A percentile compares a stretch with the other conserved stretches of the same genome.
Conservation (phyloP, 768 basidiomycete genomes). For the Lanmaoa pseudosensibilis region DNA sequence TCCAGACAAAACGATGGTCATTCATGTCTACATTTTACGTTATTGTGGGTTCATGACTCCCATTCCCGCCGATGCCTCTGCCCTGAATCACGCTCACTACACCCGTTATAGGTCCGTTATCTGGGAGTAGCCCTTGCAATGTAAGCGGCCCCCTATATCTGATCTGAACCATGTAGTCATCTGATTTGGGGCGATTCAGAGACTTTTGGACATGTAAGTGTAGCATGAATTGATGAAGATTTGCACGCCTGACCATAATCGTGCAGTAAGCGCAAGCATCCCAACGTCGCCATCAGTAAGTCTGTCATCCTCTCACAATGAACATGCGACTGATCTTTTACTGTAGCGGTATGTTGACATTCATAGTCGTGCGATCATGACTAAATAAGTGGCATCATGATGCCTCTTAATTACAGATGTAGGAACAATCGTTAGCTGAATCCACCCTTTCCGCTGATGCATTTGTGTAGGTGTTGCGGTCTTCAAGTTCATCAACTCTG, state of each 20-base stretch:
- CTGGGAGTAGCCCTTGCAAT: constrained; percentile 16
- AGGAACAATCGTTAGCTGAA: neutral
- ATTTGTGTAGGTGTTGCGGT: constrained; percentile 7
- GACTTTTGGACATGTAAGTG: constrained; percentile 19
- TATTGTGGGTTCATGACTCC: constrained; percentile 6
- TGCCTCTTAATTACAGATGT: constrained; percentile 8
- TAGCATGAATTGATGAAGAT: neutral
- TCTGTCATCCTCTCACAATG: neutral
- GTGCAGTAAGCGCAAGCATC: constrained; percentile 20
- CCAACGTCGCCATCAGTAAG: constrained; percentile 15
- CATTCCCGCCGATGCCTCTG: neutral
- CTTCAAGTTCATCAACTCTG: constrained; percentile 12
- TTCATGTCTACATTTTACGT: constrained; percentile 21
- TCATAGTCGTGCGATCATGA: neutral
- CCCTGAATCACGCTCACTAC: neutral
- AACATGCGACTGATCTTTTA: neutral
- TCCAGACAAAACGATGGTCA: constrained; percentile 9
- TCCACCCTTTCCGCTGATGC: neutral
- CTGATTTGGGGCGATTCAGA: neutral
- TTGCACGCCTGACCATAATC: neutral
- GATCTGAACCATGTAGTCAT: neutral
- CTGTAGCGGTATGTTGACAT: constrained; percentile 10
- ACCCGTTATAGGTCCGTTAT: constrained; percentile 13
- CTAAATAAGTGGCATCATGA: neutral
- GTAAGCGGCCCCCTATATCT: constrained; percentile 4